Evolutionary conservation across 495 filamentous ascomycete species (phyloP).

Genomic region (Xeromyces bisporus): DNA sequence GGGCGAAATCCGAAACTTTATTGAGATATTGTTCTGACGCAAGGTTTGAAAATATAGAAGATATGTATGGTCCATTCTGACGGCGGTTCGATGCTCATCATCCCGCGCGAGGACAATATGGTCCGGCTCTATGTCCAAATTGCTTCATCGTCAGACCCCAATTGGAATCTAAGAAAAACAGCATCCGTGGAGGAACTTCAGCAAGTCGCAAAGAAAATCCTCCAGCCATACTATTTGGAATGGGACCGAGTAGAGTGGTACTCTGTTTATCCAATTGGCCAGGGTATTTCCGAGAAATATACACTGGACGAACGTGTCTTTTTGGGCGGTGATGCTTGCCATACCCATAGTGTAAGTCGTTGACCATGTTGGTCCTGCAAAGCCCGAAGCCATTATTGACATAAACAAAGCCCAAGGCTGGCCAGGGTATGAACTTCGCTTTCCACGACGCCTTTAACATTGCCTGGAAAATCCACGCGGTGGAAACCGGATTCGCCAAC

Average conservation of each 20-base stretch:
- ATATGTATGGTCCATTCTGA: conserved; percentile 67
- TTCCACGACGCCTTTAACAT: conserved; percentile 34
- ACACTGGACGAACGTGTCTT: conserved; percentile 40
- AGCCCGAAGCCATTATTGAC: too few relatives aligned
- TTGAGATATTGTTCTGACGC: conserved; percentile 15
- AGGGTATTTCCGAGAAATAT: conserved; percentile 43
- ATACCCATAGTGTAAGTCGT: conserved; percentile 44
- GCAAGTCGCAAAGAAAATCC: conserved; percentile 41
- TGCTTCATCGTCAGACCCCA: conserved; percentile 41
- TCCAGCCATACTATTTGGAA: conserved; percentile 40
- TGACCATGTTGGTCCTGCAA: conserved; percentile 1
- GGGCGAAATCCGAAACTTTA: too few relatives aligned
- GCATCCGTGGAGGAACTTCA: conserved; percentile 45
- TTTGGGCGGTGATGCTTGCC: conserved; percentile 46
- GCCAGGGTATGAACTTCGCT: conserved; percentile 34
- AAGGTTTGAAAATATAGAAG: conserved; percentile 58
- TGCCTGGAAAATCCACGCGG: conserved; percentile 34
- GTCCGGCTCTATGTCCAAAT: conserved; percentile 31
- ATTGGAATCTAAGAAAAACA: conserved; percentile 35
- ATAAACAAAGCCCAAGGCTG: conserved; percentile 29
- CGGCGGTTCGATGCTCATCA: conserved; percentile 2
- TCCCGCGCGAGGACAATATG: neutral
- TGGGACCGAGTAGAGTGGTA: conserved; percentile 42
- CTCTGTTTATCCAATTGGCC: conserved; percentile 47
- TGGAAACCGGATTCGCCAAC: conserved; percentile 30